Evolutionary conservation across 2,329 filamentous ascomycete genomes (phyloP).

Genomic region (Phialophora expanda): DNA sequence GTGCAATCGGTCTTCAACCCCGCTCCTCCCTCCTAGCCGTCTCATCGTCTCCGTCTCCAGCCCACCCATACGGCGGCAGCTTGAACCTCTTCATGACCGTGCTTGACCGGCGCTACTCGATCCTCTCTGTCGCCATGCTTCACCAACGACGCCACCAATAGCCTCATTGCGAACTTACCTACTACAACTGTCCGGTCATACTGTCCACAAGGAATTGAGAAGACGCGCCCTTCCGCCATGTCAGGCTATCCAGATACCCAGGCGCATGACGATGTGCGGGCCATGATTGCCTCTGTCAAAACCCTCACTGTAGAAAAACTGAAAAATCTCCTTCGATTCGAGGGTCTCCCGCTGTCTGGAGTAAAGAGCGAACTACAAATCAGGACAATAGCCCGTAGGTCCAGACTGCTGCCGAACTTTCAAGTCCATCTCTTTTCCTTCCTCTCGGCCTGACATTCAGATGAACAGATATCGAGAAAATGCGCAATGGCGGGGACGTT

Average conservation of each 20-base stretch:
- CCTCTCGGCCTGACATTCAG: constrained; percentile 26
- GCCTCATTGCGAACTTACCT: not conserved
- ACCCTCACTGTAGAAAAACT: constrained; percentile 69
- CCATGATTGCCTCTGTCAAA: constrained; percentile 54
- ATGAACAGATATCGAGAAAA: constrained; percentile 36
- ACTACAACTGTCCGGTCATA: constrained; percentile 8
- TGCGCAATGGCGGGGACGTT: constrained; percentile 31
- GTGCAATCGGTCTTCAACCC: not conserved
- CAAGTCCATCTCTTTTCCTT: constrained; percentile 24
- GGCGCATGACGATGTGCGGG: constrained; percentile 31
- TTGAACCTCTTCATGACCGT: not conserved
- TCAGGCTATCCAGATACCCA: constrained; percentile 22
- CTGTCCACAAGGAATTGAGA: constrained; percentile 5
- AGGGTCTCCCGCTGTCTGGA: constrained; percentile 77
- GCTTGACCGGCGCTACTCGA: not conserved
- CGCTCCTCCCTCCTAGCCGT: not conserved
- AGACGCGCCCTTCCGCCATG: constrained; percentile 26
- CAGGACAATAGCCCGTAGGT: constrained; percentile 77
- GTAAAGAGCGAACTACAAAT: constrained; percentile 82
- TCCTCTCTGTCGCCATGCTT: constrained; percentile 12
- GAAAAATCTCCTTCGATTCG: constrained; percentile 74
- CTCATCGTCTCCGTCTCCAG: not conserved
- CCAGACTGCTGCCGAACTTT: constrained; percentile 6
- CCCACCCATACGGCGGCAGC: not conserved
- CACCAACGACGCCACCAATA: constrained; percentile 12